Evolutionary conservation across 176 grass and related monocot genomes (phyloP).

Genomic region (Paspalum vaginatum): DNA sequence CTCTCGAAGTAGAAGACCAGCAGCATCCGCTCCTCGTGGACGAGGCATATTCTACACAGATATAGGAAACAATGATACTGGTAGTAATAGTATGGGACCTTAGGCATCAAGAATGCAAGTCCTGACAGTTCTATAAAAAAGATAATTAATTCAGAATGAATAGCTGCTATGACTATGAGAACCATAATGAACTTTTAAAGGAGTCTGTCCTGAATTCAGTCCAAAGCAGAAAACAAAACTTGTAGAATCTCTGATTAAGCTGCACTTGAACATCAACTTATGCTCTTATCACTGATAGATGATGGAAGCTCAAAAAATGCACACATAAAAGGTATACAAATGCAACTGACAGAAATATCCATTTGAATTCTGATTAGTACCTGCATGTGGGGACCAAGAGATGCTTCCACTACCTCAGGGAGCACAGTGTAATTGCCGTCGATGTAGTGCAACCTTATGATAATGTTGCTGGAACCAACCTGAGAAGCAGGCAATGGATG

Average conservation of each 20-base stretch:
- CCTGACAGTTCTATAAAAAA: not conserved
- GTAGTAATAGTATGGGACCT: not conserved
- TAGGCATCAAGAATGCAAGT: not conserved
- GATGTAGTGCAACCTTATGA: constrained; percentile 96
- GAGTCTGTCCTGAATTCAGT: not conserved
- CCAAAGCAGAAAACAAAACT: constrained; percentile 10
- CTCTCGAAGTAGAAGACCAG: constrained; percentile 95
- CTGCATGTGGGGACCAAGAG: constrained; percentile 99
- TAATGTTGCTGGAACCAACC: constrained; percentile 93
- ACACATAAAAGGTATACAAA: not conserved
- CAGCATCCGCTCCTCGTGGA: constrained; percentile 95
- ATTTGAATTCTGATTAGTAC: constrained; percentile 41
- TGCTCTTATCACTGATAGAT: not conserved
- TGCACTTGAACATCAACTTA: constrained; percentile 13
- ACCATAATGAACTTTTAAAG: not conserved
- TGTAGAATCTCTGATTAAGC: not conserved
- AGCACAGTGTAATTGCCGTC: constrained; percentile 97
- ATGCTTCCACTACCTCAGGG: constrained; percentile 98
- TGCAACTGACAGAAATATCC: not conserved
- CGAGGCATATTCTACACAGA: constrained; percentile 92
- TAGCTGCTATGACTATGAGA: not conserved
- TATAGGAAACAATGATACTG: constrained; percentile 24
- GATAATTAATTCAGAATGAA: not conserved
- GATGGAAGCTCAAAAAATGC: not conserved
- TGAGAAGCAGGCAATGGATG: constrained; percentile 90